Percentiles rank a stretch among this genome's conserved stretches.
phyloP scores from a whole-genome alignment of 306 rosid species.

The Vigna reflexopilosa region DNA sequence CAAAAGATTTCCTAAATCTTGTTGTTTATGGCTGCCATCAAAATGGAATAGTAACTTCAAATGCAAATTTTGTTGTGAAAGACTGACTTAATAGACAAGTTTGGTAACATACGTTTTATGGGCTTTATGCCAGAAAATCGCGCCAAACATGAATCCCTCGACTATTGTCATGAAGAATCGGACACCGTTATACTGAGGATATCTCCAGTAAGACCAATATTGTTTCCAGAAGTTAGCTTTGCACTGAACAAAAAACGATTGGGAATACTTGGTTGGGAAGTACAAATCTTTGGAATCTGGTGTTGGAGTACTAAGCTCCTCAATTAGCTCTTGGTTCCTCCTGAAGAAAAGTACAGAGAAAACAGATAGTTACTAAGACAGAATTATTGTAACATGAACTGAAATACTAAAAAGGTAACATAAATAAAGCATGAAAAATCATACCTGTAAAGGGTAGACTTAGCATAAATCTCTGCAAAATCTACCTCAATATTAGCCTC shows the following conservation, averaged over 20 bases:
- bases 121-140: conserved; percentile 67
- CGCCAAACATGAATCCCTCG: conserved; percentile 60
- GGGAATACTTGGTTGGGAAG: conserved; percentile 73
- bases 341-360: conserved; percentile 43
- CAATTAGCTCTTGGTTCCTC: conserved; percentile 59
- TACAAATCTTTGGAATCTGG: conserved; percentile 62
- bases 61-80: conserved; percentile 22
- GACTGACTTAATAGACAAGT: background rate
- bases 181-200: conserved; percentile 62
- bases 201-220: conserved; percentile 78
- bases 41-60: conserved; percentile 16
- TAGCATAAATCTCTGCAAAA: conserved; percentile 64
- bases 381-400: background rate
- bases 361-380: conserved; percentile 11
- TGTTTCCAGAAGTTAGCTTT: conserved; percentile 60
- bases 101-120: conserved; percentile 48
- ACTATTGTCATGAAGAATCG: conserved; percentile 57
- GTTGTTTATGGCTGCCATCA: conserved; percentile 42
- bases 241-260: conserved; percentile 61
- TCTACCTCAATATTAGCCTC: conserved; percentile 63
- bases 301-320: conserved; percentile 57
- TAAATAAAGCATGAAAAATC: conserved; percentile 7
- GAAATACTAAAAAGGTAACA: background rate
- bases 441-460: conserved; percentile 67
- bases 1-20: conserved; percentile 59